Base-by-base conservation (phyloP, 2,329 filamentous ascomycete genomes). In the Westerdykella aurantiaca region DNA sequence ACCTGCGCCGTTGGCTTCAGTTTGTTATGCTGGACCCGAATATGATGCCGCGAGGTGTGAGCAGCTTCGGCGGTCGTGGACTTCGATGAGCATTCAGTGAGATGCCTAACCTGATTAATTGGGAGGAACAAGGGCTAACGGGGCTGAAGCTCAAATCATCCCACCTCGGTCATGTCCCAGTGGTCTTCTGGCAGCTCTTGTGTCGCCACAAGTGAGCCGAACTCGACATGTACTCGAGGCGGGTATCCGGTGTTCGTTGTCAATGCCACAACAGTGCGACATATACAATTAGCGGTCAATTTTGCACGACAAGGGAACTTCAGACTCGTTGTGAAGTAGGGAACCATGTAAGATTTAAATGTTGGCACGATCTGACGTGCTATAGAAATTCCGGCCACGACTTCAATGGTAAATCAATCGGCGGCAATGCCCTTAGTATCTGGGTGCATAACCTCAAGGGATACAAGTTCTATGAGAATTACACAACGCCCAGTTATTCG, bases 201-300 rank as follows among this genome's bases (percentile, higher is more conserved):
- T 37, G 66, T 72, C 38, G 69, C 72, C 0, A 74, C 69, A 46
- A 53, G 58, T 12, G 43, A 52, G 6, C 50, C 49, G 31, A 48
- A 57, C 23, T 44, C 52, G 0, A 63, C 62, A 1, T 62, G 58
- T 37, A 42, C 45, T 11, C 58, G 57, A 33, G 59, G 59, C 2
- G 56, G 53, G 1, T 61, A 47, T 43, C 56, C 58, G 1, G 42
- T 51, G 6, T 62, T 60, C 37, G 56, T 58, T 3, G 54, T 61
- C 9, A 50, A 53, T 35, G 57, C 58, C 2, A 52, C 42, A 2
- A 57, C 46, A 14, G 48, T 51, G 2, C 46, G 51, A 2, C 56
- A 61, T 34, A 42, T 62, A 7, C 57, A 62, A 37, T 33, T 57
- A n/a, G 57, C 50, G 2, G 50, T 56, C 12, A 55, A 53, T 34